phyloP scores from a whole-genome alignment of 2,329 filamentous ascomycete species.

The Neofusicoccum cordaticola region DNA sequence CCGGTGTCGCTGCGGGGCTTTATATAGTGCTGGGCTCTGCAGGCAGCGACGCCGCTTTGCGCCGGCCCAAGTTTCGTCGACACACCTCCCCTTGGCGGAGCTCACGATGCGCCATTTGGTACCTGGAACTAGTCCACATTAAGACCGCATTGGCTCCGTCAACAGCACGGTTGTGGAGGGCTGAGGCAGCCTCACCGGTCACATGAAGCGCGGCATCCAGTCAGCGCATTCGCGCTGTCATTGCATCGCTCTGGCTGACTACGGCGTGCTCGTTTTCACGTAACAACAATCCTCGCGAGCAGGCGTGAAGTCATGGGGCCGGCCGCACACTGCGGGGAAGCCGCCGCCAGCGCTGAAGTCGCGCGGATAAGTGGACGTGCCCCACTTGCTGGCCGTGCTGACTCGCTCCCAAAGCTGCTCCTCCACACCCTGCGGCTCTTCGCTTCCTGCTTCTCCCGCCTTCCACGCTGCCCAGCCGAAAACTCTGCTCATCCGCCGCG shows the following conservation, averaged over 20 bases:
- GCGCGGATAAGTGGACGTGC: slow-evolving; percentile 8
- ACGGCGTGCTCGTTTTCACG: slow-evolving; percentile 14
- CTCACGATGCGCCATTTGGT: slow-evolving; percentile 15
- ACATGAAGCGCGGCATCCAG: slow-evolving; percentile 10
- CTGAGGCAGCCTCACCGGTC: slow-evolving; percentile 1
- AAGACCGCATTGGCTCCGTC: slow-evolving; percentile 8
- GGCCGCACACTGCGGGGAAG: slow-evolving; percentile 11
- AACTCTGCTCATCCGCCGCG: background rate
- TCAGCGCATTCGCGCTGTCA: slow-evolving; percentile 11
- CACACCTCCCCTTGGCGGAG: background rate
- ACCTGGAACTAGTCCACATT: slow-evolving; percentile 13
- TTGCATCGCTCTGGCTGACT: slow-evolving; percentile 9
- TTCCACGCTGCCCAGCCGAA: background rate
- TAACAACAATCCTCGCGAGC: slow-evolving; percentile 5
- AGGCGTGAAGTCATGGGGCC: slow-evolving; percentile 13
- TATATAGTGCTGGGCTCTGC: background rate
- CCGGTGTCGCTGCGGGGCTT: background rate
- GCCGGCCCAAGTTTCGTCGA: background rate
- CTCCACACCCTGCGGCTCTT: slow-evolving; percentile 2
- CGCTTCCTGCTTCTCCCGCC: slow-evolving; percentile 7
- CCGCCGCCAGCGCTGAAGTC: background rate
- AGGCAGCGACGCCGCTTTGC: background rate
- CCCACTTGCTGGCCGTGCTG: background rate
- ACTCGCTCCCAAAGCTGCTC: background rate
- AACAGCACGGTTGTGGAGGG: background rate